These are phyloP conservation scores for Tetracladium maxilliforme DNA, from an alignment of 2,329 filamentous ascomycete species.

Conservation along the genomic window DNA sequence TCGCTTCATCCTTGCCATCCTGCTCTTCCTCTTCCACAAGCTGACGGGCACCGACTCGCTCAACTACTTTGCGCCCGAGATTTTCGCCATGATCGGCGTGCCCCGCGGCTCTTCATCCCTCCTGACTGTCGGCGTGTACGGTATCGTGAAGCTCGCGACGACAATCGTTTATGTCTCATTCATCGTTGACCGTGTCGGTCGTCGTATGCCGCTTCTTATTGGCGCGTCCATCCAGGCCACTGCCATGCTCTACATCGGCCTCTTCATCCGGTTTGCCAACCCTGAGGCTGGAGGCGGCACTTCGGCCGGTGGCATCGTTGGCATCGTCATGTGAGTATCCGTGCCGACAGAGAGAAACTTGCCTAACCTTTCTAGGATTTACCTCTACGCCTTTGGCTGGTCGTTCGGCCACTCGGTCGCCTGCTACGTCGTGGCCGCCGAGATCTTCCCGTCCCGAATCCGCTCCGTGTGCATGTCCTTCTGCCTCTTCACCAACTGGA, in stretches of 20 bases:
- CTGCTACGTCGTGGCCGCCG: constrained; percentile 10
- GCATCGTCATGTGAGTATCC: constrained; percentile 23
- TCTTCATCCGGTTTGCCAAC: constrained; percentile 18
- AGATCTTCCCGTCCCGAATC: constrained; percentile 15
- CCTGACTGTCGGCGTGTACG: constrained; percentile 21
- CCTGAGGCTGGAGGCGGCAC: constrained; percentile 16
- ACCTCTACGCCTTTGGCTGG: constrained; percentile 14
- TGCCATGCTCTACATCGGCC: constrained; percentile 16
- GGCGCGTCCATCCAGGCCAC: constrained; percentile 15
- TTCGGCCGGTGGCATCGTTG: constrained; percentile 21
- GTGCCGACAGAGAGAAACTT: too few relatives aligned
- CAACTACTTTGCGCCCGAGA: constrained; percentile 23
- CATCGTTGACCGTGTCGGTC: constrained; percentile 17
- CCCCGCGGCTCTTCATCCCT: constrained; percentile 13
- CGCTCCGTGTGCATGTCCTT: constrained; percentile 14
- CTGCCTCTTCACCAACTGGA: constrained; percentile 17
- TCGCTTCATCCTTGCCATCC: constrained; percentile 17
- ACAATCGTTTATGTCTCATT: constrained; percentile 16
- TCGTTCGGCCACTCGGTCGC: constrained; percentile 10
- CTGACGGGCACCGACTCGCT: constrained; percentile 23
- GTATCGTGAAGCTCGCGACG: constrained; percentile 16
- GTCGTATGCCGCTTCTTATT: constrained; percentile 14
- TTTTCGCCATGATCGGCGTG: constrained; percentile 23
- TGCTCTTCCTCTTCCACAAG: constrained; percentile 24
- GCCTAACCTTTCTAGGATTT: too few relatives aligned